Percentiles rank a stretch among this genome's conserved stretches.
Evolutionary conservation across 2,329 filamentous ascomycete species (phyloP).

Genomic region (Corynespora cassiicola): DNA sequence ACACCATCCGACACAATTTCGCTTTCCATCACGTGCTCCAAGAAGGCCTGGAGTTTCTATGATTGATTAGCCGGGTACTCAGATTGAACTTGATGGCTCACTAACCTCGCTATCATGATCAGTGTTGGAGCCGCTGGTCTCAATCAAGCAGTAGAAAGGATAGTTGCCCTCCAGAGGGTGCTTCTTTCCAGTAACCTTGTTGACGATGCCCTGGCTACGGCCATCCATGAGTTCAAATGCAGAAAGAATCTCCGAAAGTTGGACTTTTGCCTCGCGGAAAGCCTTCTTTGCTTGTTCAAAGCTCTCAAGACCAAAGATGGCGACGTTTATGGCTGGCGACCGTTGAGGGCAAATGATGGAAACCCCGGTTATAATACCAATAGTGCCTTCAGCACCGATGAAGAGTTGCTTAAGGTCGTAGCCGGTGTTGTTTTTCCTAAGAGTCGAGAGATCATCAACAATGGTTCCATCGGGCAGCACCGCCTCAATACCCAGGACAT

Average conservation of each 20-base stretch:
- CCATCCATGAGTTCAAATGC: constrained; percentile 98
- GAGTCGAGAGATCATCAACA: constrained; percentile 82
- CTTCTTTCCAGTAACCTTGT: constrained; percentile 74
- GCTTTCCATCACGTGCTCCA: constrained; percentile 89
- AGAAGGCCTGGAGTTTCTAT: constrained; percentile 83
- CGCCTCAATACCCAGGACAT: constrained; percentile 87
- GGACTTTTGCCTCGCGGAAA: constrained; percentile 86
- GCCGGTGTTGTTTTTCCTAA: constrained; percentile 98
- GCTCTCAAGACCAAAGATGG: constrained; percentile 88
- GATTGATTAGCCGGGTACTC: constrained; percentile 10
- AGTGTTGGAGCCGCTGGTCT: constrained; percentile 92
- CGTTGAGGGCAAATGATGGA: constrained; percentile 89
- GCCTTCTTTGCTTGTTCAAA: constrained; percentile 88
- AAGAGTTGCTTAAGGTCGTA: constrained; percentile 98
- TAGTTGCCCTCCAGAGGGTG: constrained; percentile 82
- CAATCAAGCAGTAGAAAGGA: constrained; percentile 95
- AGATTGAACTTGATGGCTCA: background rate
- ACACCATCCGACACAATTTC: constrained; percentile 90
- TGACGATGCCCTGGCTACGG: constrained; percentile 70
- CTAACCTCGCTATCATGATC: constrained; percentile 80
- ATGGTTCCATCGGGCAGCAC: constrained; percentile 94
- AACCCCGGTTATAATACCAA: constrained; percentile 90
- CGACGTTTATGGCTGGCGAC: constrained; percentile 89
- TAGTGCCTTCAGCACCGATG: constrained; percentile 92
- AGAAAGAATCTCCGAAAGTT: constrained; percentile 93